Base-by-base conservation (phyloP, 2,329 filamentous ascomycete genomes). In the Alternaria dauci region DNA sequence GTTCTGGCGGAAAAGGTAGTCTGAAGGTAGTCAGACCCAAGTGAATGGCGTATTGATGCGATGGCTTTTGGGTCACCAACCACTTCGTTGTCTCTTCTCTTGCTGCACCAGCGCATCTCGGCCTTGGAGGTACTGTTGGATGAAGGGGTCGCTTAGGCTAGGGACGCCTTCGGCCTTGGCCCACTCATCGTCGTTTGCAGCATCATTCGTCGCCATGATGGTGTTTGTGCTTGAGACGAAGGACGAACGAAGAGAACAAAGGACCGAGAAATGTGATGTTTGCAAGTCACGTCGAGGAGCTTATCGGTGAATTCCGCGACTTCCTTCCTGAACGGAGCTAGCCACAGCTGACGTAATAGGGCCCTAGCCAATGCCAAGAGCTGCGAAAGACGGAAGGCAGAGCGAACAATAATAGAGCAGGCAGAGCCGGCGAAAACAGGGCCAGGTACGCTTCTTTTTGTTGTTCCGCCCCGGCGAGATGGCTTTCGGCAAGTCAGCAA, bases 41-140 rank as follows among this genome's bases (percentile, higher is more conserved):
- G 43, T 8, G 48, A 20, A 36, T 52, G 39, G 25, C 43, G 30
- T n/a, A 51, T n/a, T 28, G 25, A 14, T 43, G 12, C 4, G 20
- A 16, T 36, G 30, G 48, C 20, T 25, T 58, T 42, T 41, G 44
- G 52, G 38, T 32, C 55, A 81, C 84, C 63, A 77, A 91, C 92
- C 93, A 76, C 93, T 93, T 60, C 94, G 88, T 72, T 91, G 87
- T 71, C 89, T 91, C 78, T 92, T 89, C 78, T 98, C 95, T 74
- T 96, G 87, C 18, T 84, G 84, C 58, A 97, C 90, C 53, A 98
- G 85, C 26, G 88, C 88, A 69, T 90, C 85, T 52, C 94, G 87
- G 23, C 92, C 92, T 43, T 87, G 80, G 39, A 96, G 81, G 73
- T 96, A 97, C 75, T 94, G 88, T 70, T 92, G 88, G 47, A 97